Conservation (phyloP, 495 filamentous ascomycete genomes). For the Penicillium macrosclerotiorum region DNA sequence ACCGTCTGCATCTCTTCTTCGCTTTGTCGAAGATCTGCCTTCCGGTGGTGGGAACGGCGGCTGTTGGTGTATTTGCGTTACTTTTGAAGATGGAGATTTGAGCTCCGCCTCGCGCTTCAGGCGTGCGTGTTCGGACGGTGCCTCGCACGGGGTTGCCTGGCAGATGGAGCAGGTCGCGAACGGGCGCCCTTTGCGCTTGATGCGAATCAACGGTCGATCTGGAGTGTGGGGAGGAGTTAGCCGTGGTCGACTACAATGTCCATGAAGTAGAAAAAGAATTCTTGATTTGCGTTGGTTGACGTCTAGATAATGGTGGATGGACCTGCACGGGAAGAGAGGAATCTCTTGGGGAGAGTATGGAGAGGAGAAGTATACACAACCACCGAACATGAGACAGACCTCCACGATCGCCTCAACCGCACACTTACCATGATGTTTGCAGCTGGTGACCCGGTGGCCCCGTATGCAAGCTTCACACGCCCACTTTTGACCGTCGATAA, state of each 20-base stretch:
- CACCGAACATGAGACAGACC: too few relatives aligned
- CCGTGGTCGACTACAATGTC: too few relatives aligned
- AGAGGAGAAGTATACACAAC: too few relatives aligned
- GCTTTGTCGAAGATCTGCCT: constrained; percentile 18
- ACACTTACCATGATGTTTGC: constrained; percentile 48
- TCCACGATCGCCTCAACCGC: background rate
- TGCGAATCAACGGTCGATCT: constrained; percentile 91
- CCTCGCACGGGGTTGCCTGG: constrained; percentile 84
- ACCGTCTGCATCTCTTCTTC: constrained; percentile 25
- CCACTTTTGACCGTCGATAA: constrained; percentile 86
- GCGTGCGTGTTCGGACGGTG: constrained; percentile 84
- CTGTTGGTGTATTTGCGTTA: constrained; percentile 31
- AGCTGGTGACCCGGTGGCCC: constrained; percentile 75
- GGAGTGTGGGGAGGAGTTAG: background rate
- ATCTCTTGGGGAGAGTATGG: too few relatives aligned
- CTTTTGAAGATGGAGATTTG: constrained; percentile 45
- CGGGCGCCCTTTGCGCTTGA: constrained; percentile 95
- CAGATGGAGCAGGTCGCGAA: constrained; percentile 97
- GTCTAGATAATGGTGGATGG: too few relatives aligned
- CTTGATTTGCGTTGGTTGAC: too few relatives aligned
- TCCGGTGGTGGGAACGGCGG: constrained; percentile 19
- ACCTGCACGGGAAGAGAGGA: too few relatives aligned
- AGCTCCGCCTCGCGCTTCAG: constrained; percentile 90
- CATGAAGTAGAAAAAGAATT: too few relatives aligned
- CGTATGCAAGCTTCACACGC: constrained; percentile 91